Evolutionary conservation across 2,329 filamentous ascomycete species (phyloP), one percentile per base, ranked within the genome.

Genomic region (Aspergillus hiratsukae): DNA sequence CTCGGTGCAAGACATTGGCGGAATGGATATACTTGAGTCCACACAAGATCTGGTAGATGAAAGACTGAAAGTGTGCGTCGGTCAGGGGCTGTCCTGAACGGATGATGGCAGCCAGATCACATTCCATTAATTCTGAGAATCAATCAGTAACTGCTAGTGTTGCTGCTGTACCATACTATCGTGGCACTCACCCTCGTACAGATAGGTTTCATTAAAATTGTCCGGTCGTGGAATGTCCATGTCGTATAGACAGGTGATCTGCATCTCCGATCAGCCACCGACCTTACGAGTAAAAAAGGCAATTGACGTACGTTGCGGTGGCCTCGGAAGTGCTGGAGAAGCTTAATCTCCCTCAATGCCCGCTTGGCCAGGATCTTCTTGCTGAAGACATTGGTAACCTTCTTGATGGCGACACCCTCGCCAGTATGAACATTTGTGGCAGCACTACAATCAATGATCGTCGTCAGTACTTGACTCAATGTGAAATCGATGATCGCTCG

Each of bases 321-420:
- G 53, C 90, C 90, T 69, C 94, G 85, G 80, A 99, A 99, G 78
- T 99, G 94, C 80, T 97, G 93, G 63, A 99, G 83, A 66, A 99
- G 84, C 84, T 97, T 99, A 79, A 99, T 97, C 80, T 99, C 94
- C 76, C 94, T 87, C 81, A 99, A 78, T 51, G 94, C 94, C 71
- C 94, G 90, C 86, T 99, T 99, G 69, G 94, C 94, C 65, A 99
- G 83, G 67, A 99, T 99, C 86, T 97, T 97, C 81, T 99, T 99
- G 84, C 91, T 97, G 78, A 99, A 99, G 69, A 99, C 93, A 89
- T 99, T 99, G 80, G 94, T 99, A 74, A 99, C 91, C 79, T 99
- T 99, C 80, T 99, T 99, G 82, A 99, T 94, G 69, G 94, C 94
- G 61, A 99, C 92, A 43, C 93, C 92, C 74, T 99, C 94, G 69